phyloP scores from a whole-genome alignment of 208 protist species.

The Trypanosomatidae sp. region DNA sequence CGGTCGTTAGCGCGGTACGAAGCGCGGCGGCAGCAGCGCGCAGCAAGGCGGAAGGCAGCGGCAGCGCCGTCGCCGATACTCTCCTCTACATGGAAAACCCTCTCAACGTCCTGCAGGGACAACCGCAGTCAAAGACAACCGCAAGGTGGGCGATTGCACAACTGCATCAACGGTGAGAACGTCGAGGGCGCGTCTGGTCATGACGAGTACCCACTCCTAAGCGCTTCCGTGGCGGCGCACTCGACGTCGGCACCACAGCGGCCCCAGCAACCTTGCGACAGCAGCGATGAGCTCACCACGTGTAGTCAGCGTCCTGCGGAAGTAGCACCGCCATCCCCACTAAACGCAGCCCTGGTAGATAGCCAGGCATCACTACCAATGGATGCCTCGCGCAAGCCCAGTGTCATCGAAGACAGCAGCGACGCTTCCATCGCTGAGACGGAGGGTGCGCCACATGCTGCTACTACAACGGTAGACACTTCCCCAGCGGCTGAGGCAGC shows the following conservation, averaged over 20 bases:
- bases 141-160: not conserved
- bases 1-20: constrained; percentile 33
- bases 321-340: not conserved
- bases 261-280: not conserved
- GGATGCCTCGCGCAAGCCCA: not conserved
- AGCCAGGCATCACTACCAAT: not conserved
- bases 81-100: not conserved
- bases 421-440: not conserved
- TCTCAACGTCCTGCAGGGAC: not conserved
- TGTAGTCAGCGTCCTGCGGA: not conserved
- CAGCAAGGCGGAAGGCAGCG: constrained; percentile 5
- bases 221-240: not conserved
- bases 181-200: not conserved
- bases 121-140: not conserved
- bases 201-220: not conserved
- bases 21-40: constrained; percentile 3
- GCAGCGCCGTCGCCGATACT: not conserved
- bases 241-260: not conserved
- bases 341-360: not conserved
- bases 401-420: not conserved
- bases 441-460: not conserved
- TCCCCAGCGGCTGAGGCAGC: not conserved
- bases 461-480: not conserved
- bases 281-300: not conserved
- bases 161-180: not conserved